Evolutionary conservation across 345 rosid species (phyloP).

Genomic region (Limnanthes douglasii): DNA sequence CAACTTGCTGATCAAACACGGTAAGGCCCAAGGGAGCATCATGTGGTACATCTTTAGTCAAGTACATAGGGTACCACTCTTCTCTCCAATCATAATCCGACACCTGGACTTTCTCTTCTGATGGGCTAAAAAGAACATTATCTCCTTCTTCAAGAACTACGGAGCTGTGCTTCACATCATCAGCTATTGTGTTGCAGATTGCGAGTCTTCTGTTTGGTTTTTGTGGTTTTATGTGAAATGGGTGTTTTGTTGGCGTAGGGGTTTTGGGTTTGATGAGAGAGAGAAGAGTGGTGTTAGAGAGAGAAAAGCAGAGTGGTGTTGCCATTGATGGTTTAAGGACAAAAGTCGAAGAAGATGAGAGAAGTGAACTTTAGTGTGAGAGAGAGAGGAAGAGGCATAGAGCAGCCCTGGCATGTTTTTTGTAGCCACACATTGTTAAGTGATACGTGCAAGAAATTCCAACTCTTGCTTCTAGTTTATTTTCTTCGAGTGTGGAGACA

Average conservation of each 20-base stretch:
- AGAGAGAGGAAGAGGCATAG: too few relatives aligned
- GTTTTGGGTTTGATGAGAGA: constrained; percentile 4
- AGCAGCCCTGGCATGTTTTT: too few relatives aligned
- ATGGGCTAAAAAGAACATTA: constrained; percentile 12
- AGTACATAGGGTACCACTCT: constrained; percentile 92
- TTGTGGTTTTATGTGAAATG: not conserved
- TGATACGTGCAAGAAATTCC: too few relatives aligned
- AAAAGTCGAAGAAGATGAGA: not conserved
- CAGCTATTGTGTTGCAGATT: constrained; percentile 15
- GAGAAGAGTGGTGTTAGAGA: constrained; percentile 7
- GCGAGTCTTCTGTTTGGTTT: not conserved
- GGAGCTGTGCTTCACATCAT: constrained; percentile 12
- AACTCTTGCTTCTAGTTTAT: too few relatives aligned
- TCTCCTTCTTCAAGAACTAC: constrained; percentile 17
- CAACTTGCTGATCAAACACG: constrained; percentile 69
- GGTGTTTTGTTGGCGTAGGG: not conserved
- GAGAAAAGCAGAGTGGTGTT: constrained; percentile 9
- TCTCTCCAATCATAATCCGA: constrained; percentile 73
- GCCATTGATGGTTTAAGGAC: constrained; percentile 9
- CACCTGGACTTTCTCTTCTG: constrained; percentile 24
- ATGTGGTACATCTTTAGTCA: constrained; percentile 59
- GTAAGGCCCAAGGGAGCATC: constrained; percentile 91
- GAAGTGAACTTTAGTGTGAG: not conserved
- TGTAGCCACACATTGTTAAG: too few relatives aligned
- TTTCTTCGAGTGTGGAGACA: too few relatives aligned